Evolutionary conservation across 2,329 filamentous ascomycete species (phyloP), one percentile per base, ranked within the genome.

Genomic region (Helotiales sp.): DNA sequence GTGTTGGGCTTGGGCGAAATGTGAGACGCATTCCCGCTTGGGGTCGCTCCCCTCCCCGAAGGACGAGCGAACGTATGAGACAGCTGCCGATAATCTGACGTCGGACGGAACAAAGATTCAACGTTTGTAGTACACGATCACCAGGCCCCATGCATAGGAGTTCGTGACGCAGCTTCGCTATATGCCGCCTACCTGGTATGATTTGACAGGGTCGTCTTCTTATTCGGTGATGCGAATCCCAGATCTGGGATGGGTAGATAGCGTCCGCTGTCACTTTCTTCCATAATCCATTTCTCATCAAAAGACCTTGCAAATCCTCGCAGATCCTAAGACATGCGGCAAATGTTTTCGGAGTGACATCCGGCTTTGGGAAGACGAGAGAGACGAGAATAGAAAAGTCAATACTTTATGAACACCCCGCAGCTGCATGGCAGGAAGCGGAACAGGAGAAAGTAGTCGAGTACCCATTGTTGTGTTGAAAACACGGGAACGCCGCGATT

Each of bases 51-150:
- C 38, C 40, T 52, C 55, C 55, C 33, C 44, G 36, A 53, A 42
- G 40, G 24, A 48, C 13, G 24, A 46, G 5, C 29, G 19, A 44
- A 22, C 50, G 54, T 56, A 57, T 60, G 31, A 54, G 54, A 57
- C 27, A 57, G 58, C 46, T 60, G 54, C 58, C 58, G 58, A 55
- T 8, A 25, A 15, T 38, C 17, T 48, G 22, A 25, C 36, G 36
- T 15, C 36, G 27, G 22, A 24, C 22, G 19, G 40, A 10, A 27
- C 24, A 27, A 27, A 44, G 19, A 10, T 25, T 40, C 40, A 44
- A 15, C 40, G 40, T 25, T 27, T 24, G 15, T 44, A 25, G 22
- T 44, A 25, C 36, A 40, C 24, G 2, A 19, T 40, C 17, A n/a
- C n/a, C 36, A 40, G 19, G 36, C 24, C 17, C 17, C 17, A 17